Base-by-base conservation (phyloP, 768 basidiomycete genomes). In the Amanita pallidorosea region DNA sequence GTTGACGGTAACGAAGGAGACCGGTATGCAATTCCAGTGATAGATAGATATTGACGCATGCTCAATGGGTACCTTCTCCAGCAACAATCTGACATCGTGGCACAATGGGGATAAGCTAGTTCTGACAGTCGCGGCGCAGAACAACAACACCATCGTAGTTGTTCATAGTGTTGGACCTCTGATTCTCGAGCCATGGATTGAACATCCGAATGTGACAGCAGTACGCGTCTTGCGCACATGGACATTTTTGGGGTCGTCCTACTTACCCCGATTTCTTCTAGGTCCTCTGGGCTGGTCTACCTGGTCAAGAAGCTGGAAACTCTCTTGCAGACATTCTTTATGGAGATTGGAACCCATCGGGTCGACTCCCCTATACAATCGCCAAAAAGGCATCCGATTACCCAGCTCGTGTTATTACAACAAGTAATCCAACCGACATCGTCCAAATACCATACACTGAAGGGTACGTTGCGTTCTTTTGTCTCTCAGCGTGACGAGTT, bases 1-100 rank as follows among this genome's bases (percentile, higher is more conserved):
- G 83, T 88, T 11, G 86, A 87, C 56, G 85, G 83, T 5, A 91
- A 88, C 58, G 72, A 74, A 53, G 87, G 87, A 27, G 88, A 91
- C 60, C 68, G 83, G 76, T 77, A 49, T 42, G 69, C 41, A 15
- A 18, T 22, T 20, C 31, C 52, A 54, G 47, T 35, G 45, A 11
- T 36, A 25, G n/a, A n/a, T n/a, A n/a, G n/a, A n/a, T 18, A 13
- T 45, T 15, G 20, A 20, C 20, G 11, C n/a, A 43, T 47, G 31
- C 29, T 41, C 13, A 18, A 25, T 18, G 23, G 31, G 17, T n/a
- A n/a, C n/a, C 2, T 33, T 37, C 7, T 31, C 11, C 49, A 75
- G 75, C 45, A 77, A 79, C 45, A 88, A 88, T 64, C 64, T 88
- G 33, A 86, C 84, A 0, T 76, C 85, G 0, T 88, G 87, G 87